Evolutionary conservation across 2,329 filamentous ascomycete species (phyloP).

Genomic region (Xylariaceae sp.): DNA sequence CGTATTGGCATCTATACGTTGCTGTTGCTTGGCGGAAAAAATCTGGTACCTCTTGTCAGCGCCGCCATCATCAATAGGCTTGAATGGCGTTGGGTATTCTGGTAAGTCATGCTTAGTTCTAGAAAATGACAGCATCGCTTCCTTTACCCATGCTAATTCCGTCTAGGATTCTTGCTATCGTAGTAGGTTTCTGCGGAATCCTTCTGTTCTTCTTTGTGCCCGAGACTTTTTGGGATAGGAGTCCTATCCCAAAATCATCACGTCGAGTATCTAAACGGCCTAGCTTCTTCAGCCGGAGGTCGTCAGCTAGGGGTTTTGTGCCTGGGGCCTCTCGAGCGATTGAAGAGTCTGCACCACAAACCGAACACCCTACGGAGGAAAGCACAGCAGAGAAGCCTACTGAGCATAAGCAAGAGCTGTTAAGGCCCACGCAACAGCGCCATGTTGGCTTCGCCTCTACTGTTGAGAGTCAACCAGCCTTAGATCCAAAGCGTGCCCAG

Average conservation of each 20-base stretch:
- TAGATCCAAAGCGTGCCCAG: slow-evolving; percentile 25
- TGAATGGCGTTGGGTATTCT: slow-evolving; percentile 91
- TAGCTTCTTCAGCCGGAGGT: slow-evolving; percentile 54
- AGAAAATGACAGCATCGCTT: background rate
- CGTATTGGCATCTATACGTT: slow-evolving; percentile 93
- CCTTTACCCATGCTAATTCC: slow-evolving; percentile 7
- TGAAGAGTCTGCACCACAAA: background rate
- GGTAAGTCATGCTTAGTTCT: slow-evolving; percentile 55
- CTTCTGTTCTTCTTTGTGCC: slow-evolving; percentile 90
- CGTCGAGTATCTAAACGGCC: slow-evolving; percentile 49
- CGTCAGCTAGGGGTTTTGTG: slow-evolving; percentile 46
- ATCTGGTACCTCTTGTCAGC: slow-evolving; percentile 84
- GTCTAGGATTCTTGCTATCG: slow-evolving; percentile 76
- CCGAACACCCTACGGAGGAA: slow-evolving; percentile 2
- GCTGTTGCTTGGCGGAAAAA: slow-evolving; percentile 87
- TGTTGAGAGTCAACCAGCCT: slow-evolving; percentile 23
- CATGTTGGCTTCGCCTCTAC: slow-evolving; percentile 64
- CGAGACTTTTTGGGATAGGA: slow-evolving; percentile 94
- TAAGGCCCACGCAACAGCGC: slow-evolving; percentile 36
- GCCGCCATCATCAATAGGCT: slow-evolving; percentile 80
- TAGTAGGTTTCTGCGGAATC: slow-evolving; percentile 72
- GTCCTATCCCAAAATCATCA: slow-evolving; percentile 57
- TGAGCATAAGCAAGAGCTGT: slow-evolving; percentile 17
- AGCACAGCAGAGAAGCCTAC: slow-evolving; percentile 14
- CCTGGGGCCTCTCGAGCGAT: slow-evolving; percentile 17